Evolutionary conservation across 768 basidiomycete genomes (phyloP).

Genomic region (Rhizopogon roseolus): DNA sequence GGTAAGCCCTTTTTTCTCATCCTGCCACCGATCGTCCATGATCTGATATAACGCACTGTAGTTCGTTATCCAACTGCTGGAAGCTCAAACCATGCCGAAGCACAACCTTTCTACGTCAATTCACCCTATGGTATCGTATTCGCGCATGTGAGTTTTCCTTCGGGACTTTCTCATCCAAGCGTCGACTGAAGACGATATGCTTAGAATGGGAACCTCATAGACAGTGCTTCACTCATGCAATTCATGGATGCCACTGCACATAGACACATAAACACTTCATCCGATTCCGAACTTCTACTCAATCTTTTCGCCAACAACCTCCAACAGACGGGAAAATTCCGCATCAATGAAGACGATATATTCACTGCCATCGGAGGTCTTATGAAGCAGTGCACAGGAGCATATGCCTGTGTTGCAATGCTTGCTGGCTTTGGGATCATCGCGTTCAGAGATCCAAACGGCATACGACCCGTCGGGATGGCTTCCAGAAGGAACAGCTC

Average conservation of each 20-base stretch:
- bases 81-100: constrained; percentile 93
- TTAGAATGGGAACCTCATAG: constrained; percentile 98
- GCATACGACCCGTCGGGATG: constrained; percentile 91
- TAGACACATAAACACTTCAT: constrained; percentile 97
- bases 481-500: constrained; percentile 55
- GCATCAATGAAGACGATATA: constrained; percentile 99
- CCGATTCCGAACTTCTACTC: constrained; percentile 94
- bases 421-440: constrained; percentile 98
- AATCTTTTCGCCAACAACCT: constrained; percentile 98
- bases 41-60: constrained; percentile 26
- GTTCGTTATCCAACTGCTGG: constrained; percentile 98
- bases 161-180: background rate
- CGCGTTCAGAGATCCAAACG: constrained; percentile 96
- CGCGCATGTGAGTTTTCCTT: constrained; percentile 70
- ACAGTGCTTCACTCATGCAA: constrained; percentile 79
- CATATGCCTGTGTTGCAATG: constrained; percentile 99
- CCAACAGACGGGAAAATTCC: constrained; percentile 97
- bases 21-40: constrained; percentile 14
- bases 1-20: constrained; percentile 39
- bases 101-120: constrained; percentile 99
- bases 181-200: background rate
- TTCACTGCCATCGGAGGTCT: constrained; percentile 90
- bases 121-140: constrained; percentile 99
- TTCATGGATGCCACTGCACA: constrained; percentile 96
- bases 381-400: constrained; percentile 86